Evolutionary conservation across 2,329 filamentous ascomycete genomes (phyloP), one percentile per base, ranked within the genome.

Genomic region (Pestalotiopsis fici): DNA sequence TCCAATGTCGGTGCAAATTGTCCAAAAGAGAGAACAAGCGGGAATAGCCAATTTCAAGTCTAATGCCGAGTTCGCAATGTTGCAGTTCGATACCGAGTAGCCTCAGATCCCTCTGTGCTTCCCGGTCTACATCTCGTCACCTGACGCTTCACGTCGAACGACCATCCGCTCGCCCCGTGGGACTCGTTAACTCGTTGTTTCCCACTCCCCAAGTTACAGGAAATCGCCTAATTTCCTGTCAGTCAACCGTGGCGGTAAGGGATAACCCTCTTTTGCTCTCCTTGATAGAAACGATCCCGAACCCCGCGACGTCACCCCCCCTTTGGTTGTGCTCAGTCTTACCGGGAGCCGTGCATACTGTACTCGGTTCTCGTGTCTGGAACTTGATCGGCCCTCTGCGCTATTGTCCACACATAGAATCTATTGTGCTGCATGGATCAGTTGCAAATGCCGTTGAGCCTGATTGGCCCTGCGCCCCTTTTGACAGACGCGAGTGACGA

Each of bases 161-260:
- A 78, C 65, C 73, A 69, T 69, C 31, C 69, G 80, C 81, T 77
- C 76, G 78, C 77, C 76, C 18, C 76, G 84, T 86, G 84, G 87
- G 86, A 89, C 85, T 88, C 87, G 86, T 89, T 89, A 86, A 81
- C 85, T 89, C 87, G 87, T 87, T 85, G 82, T 84, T 35, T 88
- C 84, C 86, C 83, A 83, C 83, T 76, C 77, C 18, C 43, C 43
- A 77, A 78, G 69, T 69, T 54, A 77, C 82, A 82, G 82, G 81
- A 82, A 50, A 83, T 81, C 83, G 77, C 82, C 28, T 79, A 82
- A 83, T 82, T 79, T 82, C 78, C 78, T 78, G 79, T 79, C 78
- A 78, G 81, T 80, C 78, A 78, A 83, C 78, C 78, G 80, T 83
- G 81, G 81, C 82, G 83, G 86, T 88, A 88, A 87, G 87, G 79